Conservation (phyloP, 2,329 filamentous ascomycete genomes). For the Pseudocercospora musae region DNA sequence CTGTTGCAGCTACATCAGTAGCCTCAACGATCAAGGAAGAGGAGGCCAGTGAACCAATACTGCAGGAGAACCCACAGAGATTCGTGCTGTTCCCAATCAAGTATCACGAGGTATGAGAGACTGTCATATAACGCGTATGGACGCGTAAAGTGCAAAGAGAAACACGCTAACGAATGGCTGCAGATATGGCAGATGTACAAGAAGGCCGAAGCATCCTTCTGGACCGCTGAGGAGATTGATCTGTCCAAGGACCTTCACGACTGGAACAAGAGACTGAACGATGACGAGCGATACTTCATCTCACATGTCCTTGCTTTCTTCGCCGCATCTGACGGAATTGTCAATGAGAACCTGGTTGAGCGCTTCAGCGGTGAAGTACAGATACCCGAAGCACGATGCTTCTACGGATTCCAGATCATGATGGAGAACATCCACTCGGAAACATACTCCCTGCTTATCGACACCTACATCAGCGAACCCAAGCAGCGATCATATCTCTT, state of each 20-base stretch:
- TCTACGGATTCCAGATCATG: constrained; percentile 99
- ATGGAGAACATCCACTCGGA: constrained; percentile 99
- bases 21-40: constrained; percentile 57
- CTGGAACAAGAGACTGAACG: constrained; percentile 96
- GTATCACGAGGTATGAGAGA: constrained; percentile 85
- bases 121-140: constrained; percentile 61
- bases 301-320: constrained; percentile 99
- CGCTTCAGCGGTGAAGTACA: constrained; percentile 97
- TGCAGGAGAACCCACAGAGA: constrained; percentile 91
- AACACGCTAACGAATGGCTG: constrained; percentile 28
- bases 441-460: constrained; percentile 97
- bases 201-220: constrained; percentile 99
- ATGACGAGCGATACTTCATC: constrained; percentile 97
- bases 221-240: constrained; percentile 99
- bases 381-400: constrained; percentile 96
- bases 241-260: constrained; percentile 98
- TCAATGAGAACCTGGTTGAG: constrained; percentile 99
- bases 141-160: constrained; percentile 30
- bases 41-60: constrained; percentile 81
- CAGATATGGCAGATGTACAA: constrained; percentile 99
- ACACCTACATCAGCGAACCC: constrained; percentile 98
- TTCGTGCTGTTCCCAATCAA: constrained; percentile 99
- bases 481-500: constrained; percentile 92
- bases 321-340: constrained; percentile 95
- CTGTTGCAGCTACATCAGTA: constrained; percentile 40